A percentile compares a stretch with the other conserved stretches of the same genome.
These are phyloP conservation scores for Phytophthora multivora DNA, from an alignment of 352 stramenopile genomes.

Conservation along the genomic window DNA sequence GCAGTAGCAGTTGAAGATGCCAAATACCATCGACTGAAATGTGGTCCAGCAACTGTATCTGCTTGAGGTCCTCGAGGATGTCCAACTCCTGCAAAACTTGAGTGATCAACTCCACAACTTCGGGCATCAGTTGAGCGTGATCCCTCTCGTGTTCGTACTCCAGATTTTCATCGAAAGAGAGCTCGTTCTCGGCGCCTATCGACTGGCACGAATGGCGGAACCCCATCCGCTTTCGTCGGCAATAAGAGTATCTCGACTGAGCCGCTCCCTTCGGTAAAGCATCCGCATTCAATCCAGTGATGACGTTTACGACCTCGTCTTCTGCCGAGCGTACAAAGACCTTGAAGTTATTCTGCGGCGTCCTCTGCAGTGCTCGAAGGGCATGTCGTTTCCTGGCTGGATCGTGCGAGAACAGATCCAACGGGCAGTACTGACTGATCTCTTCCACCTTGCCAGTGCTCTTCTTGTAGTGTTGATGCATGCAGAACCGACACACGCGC, in stretches of 20 bases:
- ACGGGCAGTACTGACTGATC: slow-evolving; percentile 83
- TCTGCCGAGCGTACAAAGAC: slow-evolving; percentile 85
- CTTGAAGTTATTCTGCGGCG: slow-evolving; percentile 92
- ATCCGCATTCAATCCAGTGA: slow-evolving; percentile 71
- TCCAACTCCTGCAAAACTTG: slow-evolving; percentile 72
- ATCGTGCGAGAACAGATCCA: slow-evolving; percentile 84
- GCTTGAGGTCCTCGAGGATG: slow-evolving; percentile 82
- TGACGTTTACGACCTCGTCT: slow-evolving; percentile 80
- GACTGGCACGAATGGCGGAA: slow-evolving; percentile 79
- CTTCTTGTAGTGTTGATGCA: slow-evolving; percentile 90
- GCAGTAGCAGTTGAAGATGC: slow-evolving; percentile 63
- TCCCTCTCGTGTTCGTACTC: slow-evolving; percentile 44
- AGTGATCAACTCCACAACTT: slow-evolving; percentile 77
- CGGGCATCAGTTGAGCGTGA: slow-evolving; percentile 51
- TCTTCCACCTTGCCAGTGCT: slow-evolving; percentile 74
- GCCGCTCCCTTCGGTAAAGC: slow-evolving; percentile 70
- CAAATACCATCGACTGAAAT: slow-evolving; percentile 82
- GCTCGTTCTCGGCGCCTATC: slow-evolving; percentile 60
- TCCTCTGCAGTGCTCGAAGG: slow-evolving; percentile 69
- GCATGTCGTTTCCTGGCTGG: slow-evolving; percentile 56
- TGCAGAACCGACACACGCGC: slow-evolving; percentile 82
- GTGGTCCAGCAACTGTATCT: slow-evolving; percentile 83
- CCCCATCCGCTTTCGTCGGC: slow-evolving; percentile 74
- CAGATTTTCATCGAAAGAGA: slow-evolving; percentile 36
- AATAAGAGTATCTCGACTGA: slow-evolving; percentile 72